A percentile compares a stretch with the other conserved stretches of the same genome.
Conservation (phyloP, 805 yeast species). For the Metschnikowia dekortorum region DNA sequence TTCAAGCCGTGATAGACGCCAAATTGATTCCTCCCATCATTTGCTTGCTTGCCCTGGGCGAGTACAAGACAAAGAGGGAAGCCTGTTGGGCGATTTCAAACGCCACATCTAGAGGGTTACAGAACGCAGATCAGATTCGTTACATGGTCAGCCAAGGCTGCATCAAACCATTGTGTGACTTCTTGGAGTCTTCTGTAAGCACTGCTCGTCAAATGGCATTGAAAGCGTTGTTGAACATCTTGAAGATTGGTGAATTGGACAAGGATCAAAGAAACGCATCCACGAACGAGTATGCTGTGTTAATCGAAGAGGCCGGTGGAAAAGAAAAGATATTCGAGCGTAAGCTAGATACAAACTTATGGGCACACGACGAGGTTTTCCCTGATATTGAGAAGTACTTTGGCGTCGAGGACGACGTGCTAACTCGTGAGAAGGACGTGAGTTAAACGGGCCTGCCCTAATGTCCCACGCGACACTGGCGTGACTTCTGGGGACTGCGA, state of each 20-base stretch:
- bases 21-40: slow-evolving; percentile 90
- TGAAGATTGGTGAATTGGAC: slow-evolving; percentile 91
- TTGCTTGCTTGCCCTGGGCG: slow-evolving; percentile 73
- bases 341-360: too few relatives aligned
- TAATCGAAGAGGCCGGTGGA: slow-evolving; percentile 97
- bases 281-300: slow-evolving; percentile 83
- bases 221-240: slow-evolving; percentile 90
- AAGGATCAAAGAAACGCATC: slow-evolving; percentile 67
- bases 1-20: slow-evolving; percentile 93
- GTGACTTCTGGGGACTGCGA: too few relatives aligned
- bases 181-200: slow-evolving; percentile 81
- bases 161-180: too few relatives aligned
- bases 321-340: slow-evolving; percentile 69
- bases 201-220: slow-evolving; percentile 91
- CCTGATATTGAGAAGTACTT: slow-evolving; percentile 85
- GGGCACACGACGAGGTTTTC: too few relatives aligned
- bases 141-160: slow-evolving; percentile 59
- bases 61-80: slow-evolving; percentile 94
- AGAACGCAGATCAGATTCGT: slow-evolving; percentile 88
- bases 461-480: too few relatives aligned
- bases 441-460: too few relatives aligned
- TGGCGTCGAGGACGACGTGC: slow-evolving; percentile 70
- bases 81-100: slow-evolving; percentile 99
- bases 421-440: too few relatives aligned
- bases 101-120: slow-evolving; percentile 93